phyloP scores from a whole-genome alignment of 2,329 filamentous ascomycete genomes.

The Daldinia eschscholtzii region DNA sequence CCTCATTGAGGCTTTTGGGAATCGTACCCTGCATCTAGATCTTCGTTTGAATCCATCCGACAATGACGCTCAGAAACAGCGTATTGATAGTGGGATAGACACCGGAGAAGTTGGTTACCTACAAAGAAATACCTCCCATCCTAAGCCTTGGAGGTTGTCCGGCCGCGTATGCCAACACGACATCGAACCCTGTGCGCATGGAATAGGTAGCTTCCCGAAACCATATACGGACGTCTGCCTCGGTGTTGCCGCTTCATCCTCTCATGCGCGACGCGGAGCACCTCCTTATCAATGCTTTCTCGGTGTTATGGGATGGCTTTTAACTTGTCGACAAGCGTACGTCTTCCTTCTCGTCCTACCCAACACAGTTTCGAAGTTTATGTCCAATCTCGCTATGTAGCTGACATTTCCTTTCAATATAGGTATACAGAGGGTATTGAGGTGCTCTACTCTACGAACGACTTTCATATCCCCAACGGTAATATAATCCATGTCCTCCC shows the following conservation, averaged over 20 bases:
- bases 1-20: background rate
- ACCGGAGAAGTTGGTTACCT: background rate
- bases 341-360: background rate
- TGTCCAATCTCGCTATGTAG: background rate
- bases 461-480: background rate
- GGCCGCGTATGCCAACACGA: background rate
- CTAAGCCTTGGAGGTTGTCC: background rate
- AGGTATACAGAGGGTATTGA: conserved; percentile 3
- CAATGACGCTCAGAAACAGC: background rate
- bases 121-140: background rate
- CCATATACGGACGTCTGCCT: conserved; percentile 1
- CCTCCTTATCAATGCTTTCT: background rate
- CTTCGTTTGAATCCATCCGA: background rate
- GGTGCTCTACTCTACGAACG: conserved; percentile 5
- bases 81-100: too few species aligned
- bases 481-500: background rate
- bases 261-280: background rate
- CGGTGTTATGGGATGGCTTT: conserved; percentile 9
- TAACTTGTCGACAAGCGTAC: conserved; percentile 1
- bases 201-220: background rate
- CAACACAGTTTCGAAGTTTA: background rate
- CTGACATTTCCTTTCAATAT: background rate
- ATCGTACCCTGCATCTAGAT: conserved; percentile 4
- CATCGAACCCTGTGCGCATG: background rate
- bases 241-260: background rate